Evolutionary conservation across 441 rosid genomes (phyloP).

Genomic region (Erysimum cheiri): DNA sequence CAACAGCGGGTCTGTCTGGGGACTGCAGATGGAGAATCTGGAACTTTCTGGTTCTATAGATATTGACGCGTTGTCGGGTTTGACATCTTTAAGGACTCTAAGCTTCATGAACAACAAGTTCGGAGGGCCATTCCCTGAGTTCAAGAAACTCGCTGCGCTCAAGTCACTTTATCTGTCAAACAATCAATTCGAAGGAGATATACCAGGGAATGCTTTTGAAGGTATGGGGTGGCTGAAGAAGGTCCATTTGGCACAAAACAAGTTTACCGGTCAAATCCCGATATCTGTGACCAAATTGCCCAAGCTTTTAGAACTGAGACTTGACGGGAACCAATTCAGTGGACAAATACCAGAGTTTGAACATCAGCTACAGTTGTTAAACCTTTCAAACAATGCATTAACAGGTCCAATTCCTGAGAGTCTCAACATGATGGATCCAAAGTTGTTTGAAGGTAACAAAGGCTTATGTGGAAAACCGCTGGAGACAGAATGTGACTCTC

Average conservation of each 20-base stretch:
- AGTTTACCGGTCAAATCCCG: constrained; percentile 66
- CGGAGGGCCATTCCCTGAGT: constrained; percentile 58
- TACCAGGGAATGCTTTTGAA: constrained; percentile 58
- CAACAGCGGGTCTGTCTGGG: constrained; percentile 50
- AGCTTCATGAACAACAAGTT: constrained; percentile 67
- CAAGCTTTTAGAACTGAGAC: constrained; percentile 59
- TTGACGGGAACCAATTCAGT: constrained; percentile 66
- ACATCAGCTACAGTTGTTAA: constrained; percentile 43
- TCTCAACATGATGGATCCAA: constrained; percentile 45
- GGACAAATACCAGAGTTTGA: constrained; percentile 67
- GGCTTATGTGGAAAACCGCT: constrained; percentile 70
- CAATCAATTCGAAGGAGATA: constrained; percentile 65
- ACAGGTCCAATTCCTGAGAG: constrained; percentile 62
- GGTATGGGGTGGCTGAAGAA: constrained; percentile 69
- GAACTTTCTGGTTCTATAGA: constrained; percentile 67
- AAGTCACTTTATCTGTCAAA: constrained; percentile 60
- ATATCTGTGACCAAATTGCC: constrained; percentile 54
- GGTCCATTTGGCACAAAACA: constrained; percentile 57
- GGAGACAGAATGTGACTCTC: constrained; percentile 44
- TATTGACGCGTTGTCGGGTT: constrained; percentile 41
- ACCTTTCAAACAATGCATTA: constrained; percentile 65
- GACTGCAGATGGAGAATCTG: constrained; percentile 65
- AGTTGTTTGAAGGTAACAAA: constrained; percentile 68
- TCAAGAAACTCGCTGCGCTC: constrained; percentile 54
- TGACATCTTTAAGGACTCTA: constrained; percentile 56